Evolutionary conservation across 169 alveolate species (phyloP), one percentile per base, ranked within the genome.

Genomic region (Plasmodium malariae): DNA sequence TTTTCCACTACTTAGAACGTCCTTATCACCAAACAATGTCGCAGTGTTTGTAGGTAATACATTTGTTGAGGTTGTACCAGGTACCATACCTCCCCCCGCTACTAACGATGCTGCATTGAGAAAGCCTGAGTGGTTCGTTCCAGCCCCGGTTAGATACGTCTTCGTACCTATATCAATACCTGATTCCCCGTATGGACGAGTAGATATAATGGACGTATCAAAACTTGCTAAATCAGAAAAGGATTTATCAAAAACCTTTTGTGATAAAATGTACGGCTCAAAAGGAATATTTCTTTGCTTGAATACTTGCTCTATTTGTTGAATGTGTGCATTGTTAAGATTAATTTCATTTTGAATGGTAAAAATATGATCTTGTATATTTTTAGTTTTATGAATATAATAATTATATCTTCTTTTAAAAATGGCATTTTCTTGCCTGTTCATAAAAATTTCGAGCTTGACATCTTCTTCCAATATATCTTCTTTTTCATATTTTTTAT

Each of bases 321-420:
- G 11, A 6, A 86, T 86, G 14, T 21, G 21, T 4, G 76, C 5
- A 17, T 49, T 69, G 48, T 86, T 86, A 1, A 30, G 17, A 49
- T 43, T 24, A 11, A 86, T 71, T 17, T 86, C 87, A 62, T 69
- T 86, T 36, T 86, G 92, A 14, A 86, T 40, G 5, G 54, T 69
- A 7, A 2, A 9, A 34, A 86, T 86, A 57, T 86, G 76, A 0
- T 24, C 4, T 36, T 86, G 87, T n/a, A 86, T 1, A 5, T 57
- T 69, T 86, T 68, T 86, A 2, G 74, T 57, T 37, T 86, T 86
- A 2, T 70, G 48, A 21, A 86, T 32, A 49, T 69, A 86, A 72
- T 55, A 86, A 48, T 86, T 86, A 60, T 86, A 86, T 40, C 87
- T 70, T 49, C 92, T 86, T 86, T 72, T 86, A 34, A 86, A 86